Percentiles rank a stretch among this genome's conserved stretches.
Conservation (phyloP, 176 grass and related monocot species). For the Rhynchospora pubera region DNA sequence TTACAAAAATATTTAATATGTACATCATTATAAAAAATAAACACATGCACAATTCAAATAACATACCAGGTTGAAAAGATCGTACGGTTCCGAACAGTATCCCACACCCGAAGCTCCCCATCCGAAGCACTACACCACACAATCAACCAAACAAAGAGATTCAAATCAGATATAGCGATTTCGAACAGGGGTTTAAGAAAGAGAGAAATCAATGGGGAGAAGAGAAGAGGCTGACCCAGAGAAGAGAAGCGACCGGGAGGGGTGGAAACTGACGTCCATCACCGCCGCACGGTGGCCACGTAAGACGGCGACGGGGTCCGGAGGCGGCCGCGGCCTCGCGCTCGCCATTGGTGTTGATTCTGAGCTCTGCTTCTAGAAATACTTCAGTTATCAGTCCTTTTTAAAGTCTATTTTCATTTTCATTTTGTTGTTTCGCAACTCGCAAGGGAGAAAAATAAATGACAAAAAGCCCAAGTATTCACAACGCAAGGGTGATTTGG, state of each 20-base stretch:
- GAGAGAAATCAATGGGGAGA: background rate
- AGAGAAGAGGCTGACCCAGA: slow-evolving; percentile 39
- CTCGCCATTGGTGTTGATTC: slow-evolving; percentile 21
- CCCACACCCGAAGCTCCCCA: slow-evolving; percentile 81
- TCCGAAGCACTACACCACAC: slow-evolving; percentile 45
- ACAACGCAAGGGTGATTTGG: background rate
- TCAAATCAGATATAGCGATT: background rate
- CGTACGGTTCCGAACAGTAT: slow-evolving; percentile 60
- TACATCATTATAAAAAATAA: background rate
- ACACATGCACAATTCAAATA: background rate
- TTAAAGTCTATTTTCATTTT: too few species aligned
- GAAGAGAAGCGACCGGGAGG: slow-evolving; percentile 61
- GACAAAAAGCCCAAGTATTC: background rate
- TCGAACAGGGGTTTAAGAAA: background rate
- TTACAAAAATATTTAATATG: background rate
- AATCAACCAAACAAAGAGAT: background rate
- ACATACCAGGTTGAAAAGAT: slow-evolving; percentile 57
- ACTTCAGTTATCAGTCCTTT: background rate
- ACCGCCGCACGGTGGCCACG: slow-evolving; percentile 70
- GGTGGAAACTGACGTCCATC: slow-evolving; percentile 80
- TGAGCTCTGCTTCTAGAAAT: background rate
- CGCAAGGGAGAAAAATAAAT: background rate
- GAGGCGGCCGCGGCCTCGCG: slow-evolving; percentile 24
- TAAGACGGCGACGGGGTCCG: slow-evolving; percentile 70
- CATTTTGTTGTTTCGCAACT: background rate